Base-by-base conservation (phyloP, 345 rosid species). In the Firmiana major region DNA sequence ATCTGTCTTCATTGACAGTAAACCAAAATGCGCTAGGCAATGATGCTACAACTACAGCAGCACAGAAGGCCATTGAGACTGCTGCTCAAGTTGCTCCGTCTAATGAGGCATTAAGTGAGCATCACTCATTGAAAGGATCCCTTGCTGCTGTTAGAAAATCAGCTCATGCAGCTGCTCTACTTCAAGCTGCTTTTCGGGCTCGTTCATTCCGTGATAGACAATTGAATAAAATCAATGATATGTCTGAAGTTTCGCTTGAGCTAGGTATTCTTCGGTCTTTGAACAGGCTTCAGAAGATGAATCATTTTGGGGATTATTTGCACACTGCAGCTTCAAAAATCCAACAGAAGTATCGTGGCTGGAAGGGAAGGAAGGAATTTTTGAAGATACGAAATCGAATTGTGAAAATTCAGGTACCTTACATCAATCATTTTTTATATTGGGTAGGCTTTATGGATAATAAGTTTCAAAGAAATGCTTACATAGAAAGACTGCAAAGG, bases 101-200 rank as follows among this genome's bases (percentile, higher is more conserved):
- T 16, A 60, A 49, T 73, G 79, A 26, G 16, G 60, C 45, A 51
- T 63, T 42, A 53, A 77, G 78, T 17, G 88, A 86, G 51, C 86
- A 83, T 71, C 77, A 79, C 36, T 85, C 90, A 53, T 73, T 87
- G 83, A 89, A 71, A 79, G 89, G 84, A 31, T 86, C 94, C 40
- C 89, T 89, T 73, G 89, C 92, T 83, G 94, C 89, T 57, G 85
- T 89, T 58, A 84, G 87, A 71, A 90, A 89, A 80, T 89, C 94
- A 24, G 83, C 79, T 65, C 87, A 80, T 81, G 89, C 92, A 54
- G 94, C 91, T 54, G 91, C 90, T 75, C 81, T 89, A 17, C 88
- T 90, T 72, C 92, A 87, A 76, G 86, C 78, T 51, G 79, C 81
- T 76, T 89, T 86, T 81, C 85, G 84, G 24, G 77, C 81, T 55